Evolutionary conservation across 352 stramenopile genomes (phyloP).

Genomic region (Globisporangium takayamanum): DNA sequence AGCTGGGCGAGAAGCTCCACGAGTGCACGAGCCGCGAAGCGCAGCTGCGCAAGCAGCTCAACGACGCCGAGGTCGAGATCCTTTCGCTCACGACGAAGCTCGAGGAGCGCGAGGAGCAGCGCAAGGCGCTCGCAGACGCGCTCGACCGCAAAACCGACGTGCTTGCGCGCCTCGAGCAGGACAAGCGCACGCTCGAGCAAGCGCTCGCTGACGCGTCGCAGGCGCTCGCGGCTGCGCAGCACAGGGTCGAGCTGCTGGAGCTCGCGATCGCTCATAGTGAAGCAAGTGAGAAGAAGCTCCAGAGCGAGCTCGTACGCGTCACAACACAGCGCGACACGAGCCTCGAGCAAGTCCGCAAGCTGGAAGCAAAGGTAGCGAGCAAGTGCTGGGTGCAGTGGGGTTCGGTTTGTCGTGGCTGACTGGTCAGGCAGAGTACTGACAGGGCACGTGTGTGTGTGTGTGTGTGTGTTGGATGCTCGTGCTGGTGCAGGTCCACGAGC

Average conservation of each 20-base stretch:
- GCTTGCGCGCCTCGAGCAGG: slow-evolving; percentile 5
- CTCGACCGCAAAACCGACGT: slow-evolving; percentile 6
- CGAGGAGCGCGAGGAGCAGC: neutral
- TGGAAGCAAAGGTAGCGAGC: too few species aligned
- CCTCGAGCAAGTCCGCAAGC: too few species aligned
- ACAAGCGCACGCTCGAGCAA: neutral
- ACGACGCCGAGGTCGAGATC: slow-evolving; percentile 7
- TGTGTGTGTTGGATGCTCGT: too few species aligned
- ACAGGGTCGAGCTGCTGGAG: neutral
- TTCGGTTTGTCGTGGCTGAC: too few species aligned
- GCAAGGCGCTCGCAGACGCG: slow-evolving; percentile 6
- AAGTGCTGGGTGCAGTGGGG: too few species aligned
- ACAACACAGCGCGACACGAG: too few species aligned
- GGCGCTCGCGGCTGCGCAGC: neutral
- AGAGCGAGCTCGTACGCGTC: too few species aligned
- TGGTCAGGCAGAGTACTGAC: too few species aligned
- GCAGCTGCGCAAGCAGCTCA: slow-evolving; percentile 4
- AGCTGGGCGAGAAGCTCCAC: slow-evolving; percentile 2
- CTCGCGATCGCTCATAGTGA: neutral
- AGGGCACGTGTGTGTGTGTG: too few species aligned
- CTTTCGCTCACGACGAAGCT: slow-evolving; percentile 3
- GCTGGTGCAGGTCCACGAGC: too few species aligned
- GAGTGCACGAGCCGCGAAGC: neutral
- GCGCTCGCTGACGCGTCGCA: neutral
- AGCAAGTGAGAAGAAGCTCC: neutral